Evolutionary conservation across 768 basidiomycete genomes (phyloP).

Genomic region (Candolleomyces eurysporus): DNA sequence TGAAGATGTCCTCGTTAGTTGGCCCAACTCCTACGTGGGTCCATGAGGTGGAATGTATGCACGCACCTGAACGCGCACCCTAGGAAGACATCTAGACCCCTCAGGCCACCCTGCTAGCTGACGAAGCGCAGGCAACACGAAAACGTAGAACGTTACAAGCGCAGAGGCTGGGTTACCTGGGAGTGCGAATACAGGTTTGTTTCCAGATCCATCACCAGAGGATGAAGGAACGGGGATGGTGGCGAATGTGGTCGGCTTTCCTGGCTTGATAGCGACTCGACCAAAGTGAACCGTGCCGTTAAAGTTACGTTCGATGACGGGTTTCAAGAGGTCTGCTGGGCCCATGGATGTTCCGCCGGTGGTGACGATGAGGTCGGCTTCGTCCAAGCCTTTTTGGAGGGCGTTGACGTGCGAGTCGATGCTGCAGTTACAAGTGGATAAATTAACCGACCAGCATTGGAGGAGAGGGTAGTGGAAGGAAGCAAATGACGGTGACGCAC

Average conservation of each 20-base stretch:
- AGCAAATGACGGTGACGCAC: constrained; percentile 36
- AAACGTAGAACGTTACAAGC: constrained; percentile 81
- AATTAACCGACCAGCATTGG: constrained; percentile 4
- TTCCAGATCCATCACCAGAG: constrained; percentile 7
- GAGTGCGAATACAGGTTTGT: constrained; percentile 76
- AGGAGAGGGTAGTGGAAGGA: background rate
- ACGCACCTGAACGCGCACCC: constrained; percentile 62
- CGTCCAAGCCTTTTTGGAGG: constrained; percentile 53
- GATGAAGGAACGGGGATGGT: constrained; percentile 48
- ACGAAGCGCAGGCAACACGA: constrained; percentile 79
- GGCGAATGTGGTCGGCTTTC: constrained; percentile 91
- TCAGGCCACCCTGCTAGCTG: constrained; percentile 66
- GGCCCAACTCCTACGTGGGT: background rate
- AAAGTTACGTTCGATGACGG: constrained; percentile 79
- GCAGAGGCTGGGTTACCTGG: constrained; percentile 91
- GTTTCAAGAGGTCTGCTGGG: constrained; percentile 81
- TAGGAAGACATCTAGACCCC: constrained; percentile 53
- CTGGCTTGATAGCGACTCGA: constrained; percentile 77
- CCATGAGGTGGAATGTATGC: background rate
- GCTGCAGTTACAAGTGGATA: constrained; percentile 28
- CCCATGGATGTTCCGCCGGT: constrained; percentile 96
- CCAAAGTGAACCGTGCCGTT: constrained; percentile 82
- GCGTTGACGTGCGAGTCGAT: constrained; percentile 56
- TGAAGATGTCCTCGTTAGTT: background rate
- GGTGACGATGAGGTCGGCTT: constrained; percentile 74